Base-by-base conservation (phyloP, 257 asterid species). In the Solanum gracilifrons region DNA sequence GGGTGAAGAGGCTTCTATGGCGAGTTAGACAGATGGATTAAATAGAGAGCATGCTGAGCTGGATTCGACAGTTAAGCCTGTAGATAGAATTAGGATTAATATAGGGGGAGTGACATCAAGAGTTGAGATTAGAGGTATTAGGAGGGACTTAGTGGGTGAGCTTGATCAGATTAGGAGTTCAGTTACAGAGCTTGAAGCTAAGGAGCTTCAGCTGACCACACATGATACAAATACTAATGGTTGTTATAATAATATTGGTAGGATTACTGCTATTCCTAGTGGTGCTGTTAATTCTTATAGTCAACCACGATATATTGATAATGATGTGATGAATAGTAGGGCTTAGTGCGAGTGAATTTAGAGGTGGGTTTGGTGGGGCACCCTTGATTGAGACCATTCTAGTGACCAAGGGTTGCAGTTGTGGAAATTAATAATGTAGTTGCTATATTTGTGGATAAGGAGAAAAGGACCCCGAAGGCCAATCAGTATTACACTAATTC, bases 351-450 rank as follows among this genome's bases (percentile, higher is more conserved):
- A 85, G 90, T 32, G 43, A 85, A 33, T 68, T 88, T 86, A 5
- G 83, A 88, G 64, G 86, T 88, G 66, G 88, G 92, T 27, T 62
- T 87, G 25, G 72, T 85, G 72, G 90, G 89, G 25, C 93, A 88
- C 84, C 93, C 82, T 18, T 91, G 88, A 87, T 39, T 31, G 27
- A 90, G 91, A 82, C 90, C 90, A 21, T 88, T 76, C 64, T 66
- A 76, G 82, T 74, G 74, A 32, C 87, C 83, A 15, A 64, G 90
- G 51, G 69, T 74, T 74, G 29, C 39, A 23, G 48, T 87, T 35
- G 46, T 32, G 77, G 87, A 72, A 60, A 87, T 23, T 76, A 73
- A 83, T 83, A 51, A 55, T 18, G 87, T 87, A 64, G 79, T 39
- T 69, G 87, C 83, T 39, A 83, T 69, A 43, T 66, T 23, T 69